Conservation (phyloP, 225 moss, liverwort and hornwort genomes). For the Straminergon stramineum region DNA sequence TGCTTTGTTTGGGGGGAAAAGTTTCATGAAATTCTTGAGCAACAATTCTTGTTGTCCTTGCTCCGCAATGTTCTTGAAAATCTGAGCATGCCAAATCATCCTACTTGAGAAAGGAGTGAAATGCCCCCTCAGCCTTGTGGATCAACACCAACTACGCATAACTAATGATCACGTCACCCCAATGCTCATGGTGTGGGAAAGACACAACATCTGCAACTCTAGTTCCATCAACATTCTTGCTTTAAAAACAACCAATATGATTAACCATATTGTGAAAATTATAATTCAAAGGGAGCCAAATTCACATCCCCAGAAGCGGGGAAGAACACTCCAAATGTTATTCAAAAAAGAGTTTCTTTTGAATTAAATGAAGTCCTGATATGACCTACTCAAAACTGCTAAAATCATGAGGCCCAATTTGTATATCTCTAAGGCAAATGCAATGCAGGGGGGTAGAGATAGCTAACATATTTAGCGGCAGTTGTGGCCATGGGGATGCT, state of each 20-base stretch:
- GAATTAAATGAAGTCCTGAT: not conserved
- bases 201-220: not conserved
- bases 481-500: conserved; percentile 66
- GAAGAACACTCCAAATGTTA: not conserved
- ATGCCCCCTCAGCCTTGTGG: not conserved
- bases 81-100: conserved; percentile 26
- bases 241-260: too few relatives aligned
- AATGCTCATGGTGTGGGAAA: not conserved
- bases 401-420: not conserved
- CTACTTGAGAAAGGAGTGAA: not conserved
- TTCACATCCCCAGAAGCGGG: not conserved
- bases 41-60: conserved; percentile 46
- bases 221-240: not conserved
- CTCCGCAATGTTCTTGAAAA: conserved; percentile 71
- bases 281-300: not conserved
- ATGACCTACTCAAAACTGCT: not conserved
- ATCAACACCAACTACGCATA: not conserved
- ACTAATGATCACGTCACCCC: not conserved
- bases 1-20: conserved; percentile 59
- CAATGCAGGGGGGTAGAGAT: not conserved
- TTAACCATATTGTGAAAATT: not conserved
- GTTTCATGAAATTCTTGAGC: conserved; percentile 56
- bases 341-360: not conserved
- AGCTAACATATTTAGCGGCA: conserved; percentile 61
- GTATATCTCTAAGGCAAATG: not conserved